Base-by-base conservation (phyloP, 1,284 basidiomycete species). In the Cutaneotrichosporon spelunceum region DNA sequence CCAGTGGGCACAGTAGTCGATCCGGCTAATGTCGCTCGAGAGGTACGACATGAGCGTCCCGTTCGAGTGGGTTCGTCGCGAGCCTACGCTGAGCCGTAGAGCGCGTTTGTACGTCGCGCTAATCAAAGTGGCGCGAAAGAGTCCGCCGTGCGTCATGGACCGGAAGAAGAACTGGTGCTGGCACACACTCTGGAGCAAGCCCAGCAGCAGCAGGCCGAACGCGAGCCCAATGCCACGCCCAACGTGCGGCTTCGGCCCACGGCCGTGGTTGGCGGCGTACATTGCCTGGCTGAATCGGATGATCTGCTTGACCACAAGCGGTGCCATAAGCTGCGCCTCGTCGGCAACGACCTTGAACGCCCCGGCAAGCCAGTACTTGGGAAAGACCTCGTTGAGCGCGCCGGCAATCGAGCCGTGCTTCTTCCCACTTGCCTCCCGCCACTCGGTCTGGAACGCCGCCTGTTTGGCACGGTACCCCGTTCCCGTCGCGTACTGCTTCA, bases 81-180 rank as follows among this genome's bases (percentile, higher is more conserved):
- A 84, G 68, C 86, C 86, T 6, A 86, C 85, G 1, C 85, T 85
- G 49, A 92, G 80, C 39, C 80, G 78, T 53, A 91, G 82, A 2
- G 87, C 84, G 29, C 88, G 85, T 64, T 86, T 85, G 79, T 90
- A 93, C 26, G 91, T 84, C 0, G 87, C 86, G 48, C 84, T 83
- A 59, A 89, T 90, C 48, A 93, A 82, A 0, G 88, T 85, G 0
- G 86, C 86, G 49, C 90, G 83, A 0, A 85, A 82, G 29, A 91
- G 80, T 4, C 89, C 84, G 34, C 89, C 89, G 0, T 85, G 85
- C 13, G 82, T 80, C 87, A 88, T 88, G 1, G 86, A 86, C 30
- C 87, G 82, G 84, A 86, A 90, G 81, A 90, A 90, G 77, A 88
- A 90, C 82, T 88, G 72, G 57, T 88, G 86, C 63, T 85, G 84